Evolutionary conservation across 768 basidiomycete species (phyloP), one percentile per base, ranked within the genome.

Genomic region (Tricholomella constricta): DNA sequence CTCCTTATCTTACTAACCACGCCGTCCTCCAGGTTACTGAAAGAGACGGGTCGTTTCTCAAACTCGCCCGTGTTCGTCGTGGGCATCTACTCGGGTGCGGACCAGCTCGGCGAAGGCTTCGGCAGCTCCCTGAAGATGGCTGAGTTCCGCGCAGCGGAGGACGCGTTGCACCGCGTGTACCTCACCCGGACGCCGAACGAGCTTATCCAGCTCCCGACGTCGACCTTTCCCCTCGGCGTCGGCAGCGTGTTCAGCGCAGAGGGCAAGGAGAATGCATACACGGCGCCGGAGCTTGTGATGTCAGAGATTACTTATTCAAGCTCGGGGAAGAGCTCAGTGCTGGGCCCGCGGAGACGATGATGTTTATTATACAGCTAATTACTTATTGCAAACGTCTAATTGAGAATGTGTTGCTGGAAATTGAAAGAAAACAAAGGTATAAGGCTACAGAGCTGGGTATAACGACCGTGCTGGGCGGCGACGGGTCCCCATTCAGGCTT

Each of bases 61-160:
- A 90, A 91, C 61, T 87, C 93, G 3, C 95, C 97, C 1, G 80
- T 95, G 34, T 99, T 89, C 69, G 89, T 97, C n/a, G 88, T 96
- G n/a, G 97, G 94, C 15, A 88, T 97, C 54, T 98, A 83, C 68
- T 91, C 85, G 20, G 93, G 85, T 35, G 77, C 72, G 52, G 91
- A 83, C 67, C 83, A 97, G 70, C 82, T 99, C 2, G 93, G 95
- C 5, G 95, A 99, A 71, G 94, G 95, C 12, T 93, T 95, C 64
- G 97, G 97, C 47, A 88, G 84, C 59, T 94, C 91, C 2, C 73
- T 98, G 49, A 86, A 83, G 68, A 98, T 98, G 96, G 94, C 94
- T 14, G 94, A 98, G 71, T 95, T 83, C 72, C 78, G 96, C 52
- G 94, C 92, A 14, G 89, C 89, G 8, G 92, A 96, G 70, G 91